Evolutionary conservation across 306 rosid genomes (phyloP), one percentile per base, ranked within the genome.

Genomic region (Gynostemma pentaphyllum): DNA sequence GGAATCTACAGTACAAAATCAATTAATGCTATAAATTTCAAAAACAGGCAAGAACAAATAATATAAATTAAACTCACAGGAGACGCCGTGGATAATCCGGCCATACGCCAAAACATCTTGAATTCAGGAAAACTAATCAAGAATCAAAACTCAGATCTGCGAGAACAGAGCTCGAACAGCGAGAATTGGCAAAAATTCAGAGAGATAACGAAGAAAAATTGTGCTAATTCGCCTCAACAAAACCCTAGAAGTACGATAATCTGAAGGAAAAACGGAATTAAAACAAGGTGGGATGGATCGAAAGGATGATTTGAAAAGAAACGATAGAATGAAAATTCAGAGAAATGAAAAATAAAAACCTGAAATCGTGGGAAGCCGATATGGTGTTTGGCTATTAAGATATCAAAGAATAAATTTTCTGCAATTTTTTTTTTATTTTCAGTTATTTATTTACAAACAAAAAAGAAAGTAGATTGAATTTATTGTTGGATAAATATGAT

Each of bases 71-170:
- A 65, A 88, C 99, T 83, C 83, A 94, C 99, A 44, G 99, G 97
- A 77, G 99, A 88, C 22, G 97, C 89, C 9, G 97, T 86, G 75
- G 97, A 89, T 84, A 94, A 74, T 3, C 97, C 99, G 45, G 99
- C 83, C 95, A 94, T 94, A 52, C 95, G 95, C 99, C 99, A 94
- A 76, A 94, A 94, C 99, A 94, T 94, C 66, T 55, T 86, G 80
- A 81, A 80, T 71, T 70, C 46, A 3, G 39, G 62, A 56, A 65
- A 16, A 26, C n/a, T 68, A 55, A 72, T 29, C n/a, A 57, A 66
- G 70, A 40, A 18, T 70, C 44, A 59, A 32, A 76, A 68, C 36
- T 68, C 83, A 83, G 97, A 94, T 94, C 95, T 84, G 75, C 77
- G 74, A 75, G 57, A 68, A 53, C 78, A 72, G 84, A 76, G 87